A percentile compares a stretch with the other conserved stretches of the same genome.
Evolutionary conservation across 345 rosid genomes (phyloP).

Genomic region (Lepidium africanum): DNA sequence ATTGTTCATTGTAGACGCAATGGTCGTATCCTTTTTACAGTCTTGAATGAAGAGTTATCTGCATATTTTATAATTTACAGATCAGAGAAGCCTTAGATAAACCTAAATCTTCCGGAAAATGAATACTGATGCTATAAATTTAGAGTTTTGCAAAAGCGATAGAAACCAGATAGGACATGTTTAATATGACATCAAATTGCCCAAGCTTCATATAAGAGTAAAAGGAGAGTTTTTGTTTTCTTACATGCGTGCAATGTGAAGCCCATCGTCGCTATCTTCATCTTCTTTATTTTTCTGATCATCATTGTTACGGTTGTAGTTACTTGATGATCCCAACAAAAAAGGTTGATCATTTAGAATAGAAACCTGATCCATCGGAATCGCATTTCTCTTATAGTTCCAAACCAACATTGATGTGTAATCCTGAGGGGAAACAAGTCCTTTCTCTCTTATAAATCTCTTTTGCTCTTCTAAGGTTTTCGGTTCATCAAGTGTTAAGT

Average conservation of each 20-base stretch:
- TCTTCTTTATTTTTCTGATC: constrained; percentile 30
- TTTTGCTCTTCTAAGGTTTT: constrained; percentile 73
- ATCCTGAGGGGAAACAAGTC: constrained; percentile 89
- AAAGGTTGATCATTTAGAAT: constrained; percentile 37
- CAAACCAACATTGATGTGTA: constrained; percentile 90
- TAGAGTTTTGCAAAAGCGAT: neutral
- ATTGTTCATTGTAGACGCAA: constrained; percentile 8
- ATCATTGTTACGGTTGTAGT: constrained; percentile 9
- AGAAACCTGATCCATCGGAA: constrained; percentile 59
- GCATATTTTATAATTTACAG: neutral
- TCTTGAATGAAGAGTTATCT: neutral
- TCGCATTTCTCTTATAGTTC: constrained; percentile 87
- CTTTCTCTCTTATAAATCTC: constrained; percentile 54
- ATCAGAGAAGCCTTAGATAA: neutral
- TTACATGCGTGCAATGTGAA: constrained; percentile 42
- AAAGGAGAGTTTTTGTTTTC: neutral
- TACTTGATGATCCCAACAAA: constrained; percentile 32
- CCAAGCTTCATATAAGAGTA: neutral
- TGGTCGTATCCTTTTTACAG: neutral
- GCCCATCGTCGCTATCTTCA: constrained; percentile 38
- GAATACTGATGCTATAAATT: neutral
- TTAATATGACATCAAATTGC: neutral
- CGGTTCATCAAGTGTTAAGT: constrained; percentile 66
- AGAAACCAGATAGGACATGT: neutral
- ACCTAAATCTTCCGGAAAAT: neutral